Conservation (phyloP, 306 rosid genomes). For the Lathyrus oleraceus region DNA sequence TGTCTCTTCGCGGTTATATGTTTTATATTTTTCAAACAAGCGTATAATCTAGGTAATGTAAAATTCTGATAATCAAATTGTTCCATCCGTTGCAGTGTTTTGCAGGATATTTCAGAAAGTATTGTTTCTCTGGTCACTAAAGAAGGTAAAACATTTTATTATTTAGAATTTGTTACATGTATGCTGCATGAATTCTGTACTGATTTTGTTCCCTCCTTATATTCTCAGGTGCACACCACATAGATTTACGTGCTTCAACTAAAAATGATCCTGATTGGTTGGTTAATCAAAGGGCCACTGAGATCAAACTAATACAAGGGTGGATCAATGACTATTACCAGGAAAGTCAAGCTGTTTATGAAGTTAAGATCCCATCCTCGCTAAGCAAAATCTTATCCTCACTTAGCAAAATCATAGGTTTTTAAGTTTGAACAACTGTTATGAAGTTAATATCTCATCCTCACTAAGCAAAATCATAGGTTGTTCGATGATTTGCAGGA, state of each 20-base stretch:
- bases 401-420: too few species aligned
- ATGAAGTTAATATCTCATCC: not conserved
- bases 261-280: constrained; percentile 80
- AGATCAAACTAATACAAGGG: constrained; percentile 62
- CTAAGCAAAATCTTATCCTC: not conserved
- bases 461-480: not conserved
- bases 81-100: constrained; percentile 57
- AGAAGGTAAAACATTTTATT: constrained; percentile 59
- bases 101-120: constrained; percentile 68
- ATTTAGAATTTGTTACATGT: constrained; percentile 8
- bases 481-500: not conserved
- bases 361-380: not conserved
- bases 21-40: too few species aligned
- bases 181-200: not conserved
- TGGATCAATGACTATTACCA: constrained; percentile 59
- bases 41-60: not conserved
- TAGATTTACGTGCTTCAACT: constrained; percentile 75
- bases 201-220: constrained; percentile 10
- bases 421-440: not conserved
- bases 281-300: constrained; percentile 64
- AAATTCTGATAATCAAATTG: constrained; percentile 30
- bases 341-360: constrained; percentile 36
- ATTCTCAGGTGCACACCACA: constrained; percentile 72
- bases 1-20: too few species aligned
- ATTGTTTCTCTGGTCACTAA: constrained; percentile 65